phyloP scores from a whole-genome alignment of 1,139 yeast genomes.

The Scheffersomyces titani region DNA sequence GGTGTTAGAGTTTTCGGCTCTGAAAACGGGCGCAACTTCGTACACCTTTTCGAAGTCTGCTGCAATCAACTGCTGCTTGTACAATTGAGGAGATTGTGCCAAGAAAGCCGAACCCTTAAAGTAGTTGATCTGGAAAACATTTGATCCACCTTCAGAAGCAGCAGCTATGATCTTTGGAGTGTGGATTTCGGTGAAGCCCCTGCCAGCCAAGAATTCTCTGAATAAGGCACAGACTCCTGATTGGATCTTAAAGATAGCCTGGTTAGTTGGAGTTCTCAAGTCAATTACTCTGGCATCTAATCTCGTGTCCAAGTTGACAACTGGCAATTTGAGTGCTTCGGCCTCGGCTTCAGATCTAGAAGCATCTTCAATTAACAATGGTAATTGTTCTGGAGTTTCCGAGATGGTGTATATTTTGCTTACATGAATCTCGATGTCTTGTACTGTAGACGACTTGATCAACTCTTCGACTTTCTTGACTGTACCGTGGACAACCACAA shows the following conservation, averaged over 20 bases:
- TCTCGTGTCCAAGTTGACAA: constrained; percentile 94
- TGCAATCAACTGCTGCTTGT: constrained; percentile 97
- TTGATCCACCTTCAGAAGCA: constrained; percentile 97
- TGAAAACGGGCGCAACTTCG: constrained; percentile 96
- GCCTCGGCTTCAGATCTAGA: constrained; percentile 94
- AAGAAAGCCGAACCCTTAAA: constrained; percentile 90
- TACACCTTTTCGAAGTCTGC: constrained; percentile 96
- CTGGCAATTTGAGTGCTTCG: constrained; percentile 86
- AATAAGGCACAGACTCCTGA: constrained; percentile 86
- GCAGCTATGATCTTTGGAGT: constrained; percentile 95
- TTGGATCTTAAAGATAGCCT: constrained; percentile 93
- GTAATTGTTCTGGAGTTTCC: constrained; percentile 90
- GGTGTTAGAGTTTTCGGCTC: constrained; percentile 98
- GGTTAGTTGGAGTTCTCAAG: constrained; percentile 94
- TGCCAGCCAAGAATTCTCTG: constrained; percentile 76
- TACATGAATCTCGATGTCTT: constrained; percentile 84
- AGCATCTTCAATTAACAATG: constrained; percentile 95
- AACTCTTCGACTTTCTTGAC: constrained; percentile 84
- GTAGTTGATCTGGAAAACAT: constrained; percentile 89
- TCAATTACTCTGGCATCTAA: constrained; percentile 94
- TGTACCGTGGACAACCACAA: constrained; percentile 85
- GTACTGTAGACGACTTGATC: constrained; percentile 87
- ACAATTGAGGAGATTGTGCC: constrained; percentile 98
- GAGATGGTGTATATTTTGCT: constrained; percentile 73
- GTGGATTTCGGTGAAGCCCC: constrained; percentile 85